phyloP scores from a whole-genome alignment of 306 rosid species.

The Cicer yamashitae region DNA sequence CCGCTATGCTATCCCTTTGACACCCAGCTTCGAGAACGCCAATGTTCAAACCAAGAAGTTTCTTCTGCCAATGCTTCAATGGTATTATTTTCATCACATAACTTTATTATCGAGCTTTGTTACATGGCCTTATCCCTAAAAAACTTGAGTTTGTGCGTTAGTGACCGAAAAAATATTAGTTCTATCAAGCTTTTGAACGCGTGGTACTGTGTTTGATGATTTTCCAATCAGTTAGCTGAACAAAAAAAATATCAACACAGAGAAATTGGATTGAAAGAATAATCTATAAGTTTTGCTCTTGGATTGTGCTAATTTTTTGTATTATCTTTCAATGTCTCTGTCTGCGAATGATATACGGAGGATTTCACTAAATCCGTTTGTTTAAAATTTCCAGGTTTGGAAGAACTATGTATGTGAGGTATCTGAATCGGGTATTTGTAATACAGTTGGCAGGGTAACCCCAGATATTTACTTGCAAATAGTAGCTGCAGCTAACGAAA shows the following conservation, averaged over 20 bases:
- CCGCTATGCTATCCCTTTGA: conserved; percentile 87
- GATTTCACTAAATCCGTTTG: conserved; percentile 32
- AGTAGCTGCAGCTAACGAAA: conserved; percentile 81
- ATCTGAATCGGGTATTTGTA: conserved; percentile 67
- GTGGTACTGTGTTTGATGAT: neutral
- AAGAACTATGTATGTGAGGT: conserved; percentile 70
- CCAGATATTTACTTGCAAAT: conserved; percentile 72
- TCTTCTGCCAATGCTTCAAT: conserved; percentile 82
- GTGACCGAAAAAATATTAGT: too few species aligned
- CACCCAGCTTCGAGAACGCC: conserved; percentile 63
- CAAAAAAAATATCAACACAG: neutral
- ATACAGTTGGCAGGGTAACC: conserved; percentile 77
- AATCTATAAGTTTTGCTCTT: conserved; percentile 24
- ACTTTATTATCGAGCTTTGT: conserved; percentile 17
- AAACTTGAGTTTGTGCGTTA: too few species aligned
- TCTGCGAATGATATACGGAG: conserved; percentile 1
- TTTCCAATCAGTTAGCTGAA: neutral
- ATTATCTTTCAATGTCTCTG: conserved; percentile 9
- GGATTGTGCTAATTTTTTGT: neutral
- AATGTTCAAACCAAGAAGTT: conserved; percentile 75
- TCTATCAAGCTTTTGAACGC: too few species aligned
- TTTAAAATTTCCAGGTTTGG: conserved; percentile 74
- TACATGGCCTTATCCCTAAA: neutral
- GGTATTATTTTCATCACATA: conserved; percentile 54
- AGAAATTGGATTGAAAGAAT: neutral